phyloP scores from a whole-genome alignment of 2,329 filamentous ascomycete genomes.

The Alternaria sp. region DNA sequence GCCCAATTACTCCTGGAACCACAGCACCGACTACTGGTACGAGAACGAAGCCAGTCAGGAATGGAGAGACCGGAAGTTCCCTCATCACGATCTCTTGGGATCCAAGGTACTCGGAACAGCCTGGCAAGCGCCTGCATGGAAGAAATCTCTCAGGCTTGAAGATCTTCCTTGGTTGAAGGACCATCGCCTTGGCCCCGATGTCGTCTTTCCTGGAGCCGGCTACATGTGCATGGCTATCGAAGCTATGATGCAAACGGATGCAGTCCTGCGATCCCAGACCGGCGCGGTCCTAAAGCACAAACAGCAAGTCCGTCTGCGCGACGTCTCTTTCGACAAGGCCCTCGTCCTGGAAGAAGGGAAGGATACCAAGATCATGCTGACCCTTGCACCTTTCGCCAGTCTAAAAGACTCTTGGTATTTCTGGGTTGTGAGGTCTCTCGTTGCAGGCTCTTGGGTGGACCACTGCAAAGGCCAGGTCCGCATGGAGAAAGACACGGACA shows the following conservation, averaged over 20 bases:
- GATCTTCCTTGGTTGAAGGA: conserved; percentile 55
- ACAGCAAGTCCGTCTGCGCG: conserved; percentile 3
- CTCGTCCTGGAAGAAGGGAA: conserved; percentile 9
- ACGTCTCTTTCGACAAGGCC: conserved; percentile 12
- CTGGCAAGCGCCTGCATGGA: conserved; percentile 2
- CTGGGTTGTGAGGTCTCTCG: too few species aligned
- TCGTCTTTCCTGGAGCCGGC: conserved; percentile 27
- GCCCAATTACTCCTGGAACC: conserved; percentile 21
- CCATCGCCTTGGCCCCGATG: conserved; percentile 40
- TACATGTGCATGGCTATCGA: conserved; percentile 9
- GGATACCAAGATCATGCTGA: background rate
- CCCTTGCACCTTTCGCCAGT: background rate
- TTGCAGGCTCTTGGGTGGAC: too few species aligned
- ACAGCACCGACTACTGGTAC: conserved; percentile 10
- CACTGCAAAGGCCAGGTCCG: too few species aligned
- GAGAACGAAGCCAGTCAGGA: conserved; percentile 11
- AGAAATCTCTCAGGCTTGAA: conserved; percentile 34
- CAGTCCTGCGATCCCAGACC: too few species aligned
- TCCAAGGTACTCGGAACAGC: conserved; percentile 1
- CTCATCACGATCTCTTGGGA: conserved; percentile 22
- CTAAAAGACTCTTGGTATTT: too few species aligned
- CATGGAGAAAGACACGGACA: too few species aligned
- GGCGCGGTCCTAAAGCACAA: too few species aligned
- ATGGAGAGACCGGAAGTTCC: conserved; percentile 21
- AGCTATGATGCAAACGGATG: background rate